These are phyloP conservation scores for Hirschioporus abietinus DNA, from an alignment of 768 basidiomycete species.

Conservation along the genomic window DNA sequence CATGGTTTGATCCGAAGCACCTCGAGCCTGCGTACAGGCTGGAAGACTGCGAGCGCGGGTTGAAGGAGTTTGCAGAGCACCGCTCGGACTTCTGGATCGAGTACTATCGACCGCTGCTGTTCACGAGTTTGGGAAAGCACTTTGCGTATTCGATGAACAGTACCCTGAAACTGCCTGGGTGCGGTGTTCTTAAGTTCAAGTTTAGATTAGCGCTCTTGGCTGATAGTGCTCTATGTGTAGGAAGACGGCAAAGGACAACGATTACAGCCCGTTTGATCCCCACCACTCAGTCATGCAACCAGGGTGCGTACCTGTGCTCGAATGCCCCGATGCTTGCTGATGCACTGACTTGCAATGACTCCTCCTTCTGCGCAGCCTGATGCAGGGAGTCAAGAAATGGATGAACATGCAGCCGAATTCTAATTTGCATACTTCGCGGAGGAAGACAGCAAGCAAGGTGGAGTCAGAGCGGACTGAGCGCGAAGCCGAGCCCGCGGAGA, in stretches of 20 bases:
- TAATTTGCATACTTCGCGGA: conserved; percentile 33
- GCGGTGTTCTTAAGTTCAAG: conserved; percentile 19
- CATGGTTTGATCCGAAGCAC: conserved; percentile 78
- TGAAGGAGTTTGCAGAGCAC: conserved; percentile 53
- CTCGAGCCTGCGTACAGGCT: conserved; percentile 63
- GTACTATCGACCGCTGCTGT: conserved; percentile 80
- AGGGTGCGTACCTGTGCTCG: conserved; percentile 22
- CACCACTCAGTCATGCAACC: conserved; percentile 41
- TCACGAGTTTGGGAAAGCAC: conserved; percentile 82
- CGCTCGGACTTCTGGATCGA: conserved; percentile 81
- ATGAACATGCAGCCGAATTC: conserved; percentile 52
- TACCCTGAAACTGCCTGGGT: conserved; percentile 80
- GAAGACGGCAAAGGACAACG: conserved; percentile 62
- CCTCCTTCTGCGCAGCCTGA: conserved; percentile 42
- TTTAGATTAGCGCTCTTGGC: conserved; percentile 1
- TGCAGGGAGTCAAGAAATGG: conserved; percentile 77
- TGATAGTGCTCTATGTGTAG: conserved; percentile 28
- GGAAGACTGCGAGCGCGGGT: conserved; percentile 56
- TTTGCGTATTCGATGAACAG: conserved; percentile 94
- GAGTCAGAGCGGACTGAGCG: conserved; percentile 28
- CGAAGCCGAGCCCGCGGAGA: conserved; percentile 19
- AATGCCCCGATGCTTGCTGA: conserved; percentile 7
- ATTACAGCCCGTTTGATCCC: conserved; percentile 72
- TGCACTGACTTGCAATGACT: neutral
- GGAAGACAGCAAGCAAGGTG: conserved; percentile 30